Evolutionary conservation across 108 stramenopile species (phyloP).

Genomic region (Aurantiochytrium sp.): DNA sequence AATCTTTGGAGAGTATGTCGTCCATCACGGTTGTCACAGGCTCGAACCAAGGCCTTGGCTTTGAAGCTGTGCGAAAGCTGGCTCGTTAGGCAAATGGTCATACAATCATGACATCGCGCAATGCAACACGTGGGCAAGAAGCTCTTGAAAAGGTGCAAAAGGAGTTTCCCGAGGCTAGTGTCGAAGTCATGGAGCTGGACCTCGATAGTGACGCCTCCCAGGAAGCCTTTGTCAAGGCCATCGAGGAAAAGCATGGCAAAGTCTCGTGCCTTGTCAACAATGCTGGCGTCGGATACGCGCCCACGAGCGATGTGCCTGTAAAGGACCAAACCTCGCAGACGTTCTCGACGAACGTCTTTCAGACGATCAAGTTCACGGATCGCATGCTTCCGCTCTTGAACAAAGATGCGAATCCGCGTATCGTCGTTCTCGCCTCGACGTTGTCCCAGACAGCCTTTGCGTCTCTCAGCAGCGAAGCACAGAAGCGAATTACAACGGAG

Average conservation of each 20-base stretch:
- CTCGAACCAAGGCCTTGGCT: neutral
- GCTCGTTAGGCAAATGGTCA: neutral
- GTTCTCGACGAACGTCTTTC: slow-evolving; percentile 56
- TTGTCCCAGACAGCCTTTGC: slow-evolving; percentile 31
- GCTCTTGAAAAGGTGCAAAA: neutral
- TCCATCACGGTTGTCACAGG: neutral
- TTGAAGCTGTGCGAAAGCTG: neutral
- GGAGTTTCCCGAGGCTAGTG: neutral
- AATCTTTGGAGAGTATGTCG: too few relatives aligned
- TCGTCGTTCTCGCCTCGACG: slow-evolving; percentile 58
- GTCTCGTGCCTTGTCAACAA: neutral
- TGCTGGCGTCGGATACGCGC: slow-evolving; percentile 25
- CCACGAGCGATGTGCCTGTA: slow-evolving; percentile 57
- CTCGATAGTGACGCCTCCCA: neutral
- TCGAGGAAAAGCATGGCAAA: neutral
- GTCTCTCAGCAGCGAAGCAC: slow-evolving; percentile 16
- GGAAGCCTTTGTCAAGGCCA: neutral
- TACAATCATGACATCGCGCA: neutral
- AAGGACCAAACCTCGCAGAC: slow-evolving; percentile 51
- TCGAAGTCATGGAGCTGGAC: neutral
- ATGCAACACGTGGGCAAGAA: neutral
- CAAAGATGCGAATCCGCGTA: slow-evolving; percentile 40
- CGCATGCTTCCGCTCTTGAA: slow-evolving; percentile 49
- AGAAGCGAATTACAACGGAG: slow-evolving; percentile 24
- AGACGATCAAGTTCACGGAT: slow-evolving; percentile 61